These are phyloP conservation scores for Dorcoceras hygrometricum DNA, from an alignment of 257 asterid genomes.

Conservation along the genomic window DNA sequence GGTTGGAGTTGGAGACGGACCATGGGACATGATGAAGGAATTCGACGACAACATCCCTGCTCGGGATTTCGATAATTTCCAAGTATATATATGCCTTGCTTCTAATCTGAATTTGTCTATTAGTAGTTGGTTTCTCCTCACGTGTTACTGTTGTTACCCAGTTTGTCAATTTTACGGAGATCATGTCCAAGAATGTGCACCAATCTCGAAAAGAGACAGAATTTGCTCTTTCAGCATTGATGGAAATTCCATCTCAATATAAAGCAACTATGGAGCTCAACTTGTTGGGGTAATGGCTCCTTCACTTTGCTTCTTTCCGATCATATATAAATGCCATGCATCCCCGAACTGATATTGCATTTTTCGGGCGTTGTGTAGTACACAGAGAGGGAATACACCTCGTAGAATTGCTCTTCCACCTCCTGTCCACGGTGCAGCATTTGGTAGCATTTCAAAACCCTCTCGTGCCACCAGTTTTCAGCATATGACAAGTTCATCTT, in stretches of 20 bases:
- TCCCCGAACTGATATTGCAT: background rate
- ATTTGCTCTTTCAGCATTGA: constrained; percentile 88
- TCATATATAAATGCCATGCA: background rate
- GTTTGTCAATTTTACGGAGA: constrained; percentile 95
- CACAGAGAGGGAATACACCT: constrained; percentile 46
- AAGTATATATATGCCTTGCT: constrained; percentile 51
- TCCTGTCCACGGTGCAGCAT: constrained; percentile 49
- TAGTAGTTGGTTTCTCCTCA: constrained; percentile 12
- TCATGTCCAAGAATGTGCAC: constrained; percentile 71
- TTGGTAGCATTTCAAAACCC: constrained; percentile 41
- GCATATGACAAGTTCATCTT: constrained; percentile 42
- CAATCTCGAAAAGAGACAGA: constrained; percentile 84
- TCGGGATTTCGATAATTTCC: constrained; percentile 91
- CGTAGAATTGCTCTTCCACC: constrained; percentile 81
- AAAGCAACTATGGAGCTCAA: constrained; percentile 92
- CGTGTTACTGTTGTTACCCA: constrained; percentile 29
- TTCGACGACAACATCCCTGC: constrained; percentile 96
- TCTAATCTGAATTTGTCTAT: background rate
- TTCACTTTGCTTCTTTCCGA: background rate
- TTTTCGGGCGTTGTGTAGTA: constrained; percentile 38
- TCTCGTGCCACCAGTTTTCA: constrained; percentile 44
- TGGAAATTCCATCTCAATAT: constrained; percentile 94
- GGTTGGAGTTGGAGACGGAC: constrained; percentile 99
- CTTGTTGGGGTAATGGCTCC: constrained; percentile 65
- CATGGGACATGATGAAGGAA: constrained; percentile 98